Percentiles rank a stretch among this genome's conserved stretches.
Evolutionary conservation across 805 yeast species (phyloP).

Genomic region (Saturnispora saitoi): DNA sequence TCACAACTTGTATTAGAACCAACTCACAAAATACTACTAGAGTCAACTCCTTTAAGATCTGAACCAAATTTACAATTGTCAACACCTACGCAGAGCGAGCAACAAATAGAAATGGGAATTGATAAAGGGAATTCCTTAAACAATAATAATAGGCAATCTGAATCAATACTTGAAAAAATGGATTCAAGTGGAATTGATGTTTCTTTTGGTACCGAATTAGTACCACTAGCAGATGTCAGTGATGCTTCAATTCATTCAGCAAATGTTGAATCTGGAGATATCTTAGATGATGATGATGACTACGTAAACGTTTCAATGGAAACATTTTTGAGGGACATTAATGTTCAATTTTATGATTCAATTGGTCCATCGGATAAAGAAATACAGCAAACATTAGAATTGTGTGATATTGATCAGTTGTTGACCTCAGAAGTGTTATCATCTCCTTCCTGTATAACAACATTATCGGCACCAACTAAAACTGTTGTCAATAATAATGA

Average conservation of each 20-base stretch:
- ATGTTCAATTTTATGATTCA: constrained; percentile 26
- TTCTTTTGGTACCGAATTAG: constrained; percentile 21
- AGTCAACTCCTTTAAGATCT: not conserved
- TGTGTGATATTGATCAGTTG: constrained; percentile 1
- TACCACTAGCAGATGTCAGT: constrained; percentile 27
- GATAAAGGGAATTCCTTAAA: not conserved
- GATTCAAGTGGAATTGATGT: constrained; percentile 10
- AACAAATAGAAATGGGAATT: not conserved
- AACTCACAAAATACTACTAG: not conserved
- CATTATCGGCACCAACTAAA: constrained; percentile 8
- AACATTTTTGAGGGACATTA: constrained; percentile 23
- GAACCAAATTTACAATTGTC: not conserved
- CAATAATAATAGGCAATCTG: not conserved
- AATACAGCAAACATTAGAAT: constrained; percentile 7
- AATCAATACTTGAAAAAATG: not conserved
- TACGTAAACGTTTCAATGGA: constrained; percentile 23
- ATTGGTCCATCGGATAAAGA: constrained; percentile 27
- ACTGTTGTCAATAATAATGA: constrained; percentile 5
- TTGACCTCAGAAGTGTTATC: not conserved
- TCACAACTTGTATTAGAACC: not conserved
- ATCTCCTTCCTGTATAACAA: constrained; percentile 1
- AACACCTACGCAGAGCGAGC: not conserved
- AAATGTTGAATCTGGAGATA: constrained; percentile 18
- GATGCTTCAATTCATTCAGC: constrained; percentile 16
- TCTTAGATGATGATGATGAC: constrained; percentile 19